Evolutionary conservation across 768 basidiomycete species (phyloP).

Genomic region (Tylopilus sp.): DNA sequence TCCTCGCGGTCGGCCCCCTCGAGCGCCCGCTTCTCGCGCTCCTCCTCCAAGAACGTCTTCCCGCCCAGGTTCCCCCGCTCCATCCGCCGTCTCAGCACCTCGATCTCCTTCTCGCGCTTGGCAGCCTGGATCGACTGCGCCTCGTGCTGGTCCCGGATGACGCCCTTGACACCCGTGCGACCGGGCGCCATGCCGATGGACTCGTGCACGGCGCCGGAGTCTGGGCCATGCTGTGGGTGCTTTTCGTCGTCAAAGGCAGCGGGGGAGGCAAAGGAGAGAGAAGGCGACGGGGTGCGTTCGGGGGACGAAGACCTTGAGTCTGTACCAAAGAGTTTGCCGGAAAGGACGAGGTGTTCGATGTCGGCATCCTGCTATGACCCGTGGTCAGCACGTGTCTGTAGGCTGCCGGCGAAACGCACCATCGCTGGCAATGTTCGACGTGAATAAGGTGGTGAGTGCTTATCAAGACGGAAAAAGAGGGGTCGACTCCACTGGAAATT

Average conservation of each 20-base stretch:
- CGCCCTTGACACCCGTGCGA: constrained; percentile 85
- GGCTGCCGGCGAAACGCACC: constrained; percentile 10
- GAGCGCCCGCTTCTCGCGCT: constrained; percentile 48
- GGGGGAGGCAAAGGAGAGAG: constrained; percentile 22
- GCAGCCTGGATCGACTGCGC: constrained; percentile 54
- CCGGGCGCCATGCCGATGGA: constrained; percentile 85
- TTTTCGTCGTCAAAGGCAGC: constrained; percentile 45
- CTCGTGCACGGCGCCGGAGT: constrained; percentile 30
- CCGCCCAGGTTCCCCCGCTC: constrained; percentile 64
- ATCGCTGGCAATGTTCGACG: constrained; percentile 2
- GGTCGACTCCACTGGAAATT: too few species aligned
- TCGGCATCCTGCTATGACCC: constrained; percentile 36
- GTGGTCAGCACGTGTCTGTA: background rate
- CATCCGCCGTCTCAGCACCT: constrained; percentile 53
- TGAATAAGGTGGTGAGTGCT: background rate
- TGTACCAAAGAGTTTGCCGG: constrained; percentile 70
- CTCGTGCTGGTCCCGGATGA: constrained; percentile 78
- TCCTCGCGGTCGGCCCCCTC: constrained; percentile 28
- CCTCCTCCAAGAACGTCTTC: constrained; percentile 77
- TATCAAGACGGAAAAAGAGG: too few species aligned
- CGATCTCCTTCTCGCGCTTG: constrained; percentile 49
- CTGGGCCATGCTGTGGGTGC: constrained; percentile 6
- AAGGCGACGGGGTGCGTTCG: constrained; percentile 56
- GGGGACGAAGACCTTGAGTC: constrained; percentile 58
- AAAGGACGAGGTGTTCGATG: constrained; percentile 72